phyloP scores from a whole-genome alignment of 129 eudicot genomes.

The Tanacetum coccineum region DNA sequence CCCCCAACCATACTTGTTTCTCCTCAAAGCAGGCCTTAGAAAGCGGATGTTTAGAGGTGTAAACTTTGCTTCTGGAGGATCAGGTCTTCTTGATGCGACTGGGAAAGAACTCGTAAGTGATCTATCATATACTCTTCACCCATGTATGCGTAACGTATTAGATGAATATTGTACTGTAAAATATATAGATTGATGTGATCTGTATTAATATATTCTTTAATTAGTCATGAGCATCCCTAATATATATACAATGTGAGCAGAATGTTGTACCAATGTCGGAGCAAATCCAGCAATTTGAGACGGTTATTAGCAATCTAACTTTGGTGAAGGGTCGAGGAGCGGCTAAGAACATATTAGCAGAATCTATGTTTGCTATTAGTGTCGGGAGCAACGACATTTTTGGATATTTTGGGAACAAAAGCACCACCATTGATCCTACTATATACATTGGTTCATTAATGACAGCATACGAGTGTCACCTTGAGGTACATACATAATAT shows the following conservation, averaged over 20 bases:
- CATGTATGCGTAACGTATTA: not conserved
- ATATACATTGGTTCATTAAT: slow-evolving; percentile 33
- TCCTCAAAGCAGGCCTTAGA: slow-evolving; percentile 11
- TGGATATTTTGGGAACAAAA: slow-evolving; percentile 38
- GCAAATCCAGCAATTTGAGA: slow-evolving; percentile 53
- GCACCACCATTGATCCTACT: slow-evolving; percentile 32
- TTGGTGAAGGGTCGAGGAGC: slow-evolving; percentile 28
- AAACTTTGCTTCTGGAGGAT: slow-evolving; percentile 31
- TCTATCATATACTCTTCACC: not conserved
- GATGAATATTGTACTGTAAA: not conserved
- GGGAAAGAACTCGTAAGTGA: slow-evolving; percentile 22
- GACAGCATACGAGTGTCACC: slow-evolving; percentile 36
- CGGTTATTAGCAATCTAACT: slow-evolving; percentile 34
- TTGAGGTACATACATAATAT: slow-evolving; percentile 24
- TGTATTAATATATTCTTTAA: not conserved
- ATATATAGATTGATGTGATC: not conserved
- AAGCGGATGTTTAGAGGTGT: slow-evolving; percentile 29
- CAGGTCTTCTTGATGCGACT: slow-evolving; percentile 32
- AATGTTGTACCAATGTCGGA: slow-evolving; percentile 46
- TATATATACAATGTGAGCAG: slow-evolving; percentile 28
- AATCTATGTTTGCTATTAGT: slow-evolving; percentile 50
- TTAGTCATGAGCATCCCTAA: not conserved
- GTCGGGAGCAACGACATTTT: slow-evolving; percentile 65
- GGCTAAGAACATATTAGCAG: slow-evolving; percentile 29
- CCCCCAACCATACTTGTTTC: slow-evolving; percentile 35